Evolutionary conservation across 805 yeast species (phyloP).

Genomic region (Candida nonsorbophila): DNA sequence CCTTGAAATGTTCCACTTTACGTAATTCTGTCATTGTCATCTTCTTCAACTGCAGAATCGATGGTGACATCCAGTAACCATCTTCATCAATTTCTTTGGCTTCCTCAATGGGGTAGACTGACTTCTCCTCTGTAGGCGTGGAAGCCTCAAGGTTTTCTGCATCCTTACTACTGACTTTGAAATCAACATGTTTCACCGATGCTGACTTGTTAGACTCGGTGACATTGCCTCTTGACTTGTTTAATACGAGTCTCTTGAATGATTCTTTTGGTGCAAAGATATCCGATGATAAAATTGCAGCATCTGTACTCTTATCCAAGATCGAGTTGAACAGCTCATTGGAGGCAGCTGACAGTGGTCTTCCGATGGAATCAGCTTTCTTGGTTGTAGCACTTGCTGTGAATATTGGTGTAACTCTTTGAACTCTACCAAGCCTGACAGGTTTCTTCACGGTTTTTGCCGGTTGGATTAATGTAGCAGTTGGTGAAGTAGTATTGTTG

Average conservation of each 20-base stretch:
- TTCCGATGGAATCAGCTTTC: no score
- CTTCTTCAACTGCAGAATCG: slow-evolving; percentile 54
- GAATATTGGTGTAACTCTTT: slow-evolving; percentile 55
- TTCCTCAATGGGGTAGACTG: no score
- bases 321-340: background rate
- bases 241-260: slow-evolving; percentile 50
- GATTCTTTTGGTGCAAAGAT: slow-evolving; percentile 61
- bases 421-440: slow-evolving; percentile 54
- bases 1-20: slow-evolving; percentile 54
- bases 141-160: background rate
- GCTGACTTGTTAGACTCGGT: slow-evolving; percentile 1
- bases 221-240: slow-evolving; percentile 24
- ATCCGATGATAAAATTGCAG: slow-evolving; percentile 64
- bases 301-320: slow-evolving; percentile 44
- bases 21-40: slow-evolving; percentile 62
- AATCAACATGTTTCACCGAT: slow-evolving; percentile 12
- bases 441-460: slow-evolving; percentile 42
- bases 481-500: slow-evolving; percentile 13
- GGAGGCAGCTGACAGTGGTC: no score
- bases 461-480: slow-evolving; percentile 20
- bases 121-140: background rate
- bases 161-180: slow-evolving; percentile 7
- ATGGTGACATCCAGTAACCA: slow-evolving; percentile 87
- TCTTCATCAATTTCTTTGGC: slow-evolving; percentile 45
- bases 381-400: slow-evolving; percentile 15